Evolutionary conservation across 352 stramenopile species (phyloP).

Genomic region (Blastocystis sp.): DNA sequence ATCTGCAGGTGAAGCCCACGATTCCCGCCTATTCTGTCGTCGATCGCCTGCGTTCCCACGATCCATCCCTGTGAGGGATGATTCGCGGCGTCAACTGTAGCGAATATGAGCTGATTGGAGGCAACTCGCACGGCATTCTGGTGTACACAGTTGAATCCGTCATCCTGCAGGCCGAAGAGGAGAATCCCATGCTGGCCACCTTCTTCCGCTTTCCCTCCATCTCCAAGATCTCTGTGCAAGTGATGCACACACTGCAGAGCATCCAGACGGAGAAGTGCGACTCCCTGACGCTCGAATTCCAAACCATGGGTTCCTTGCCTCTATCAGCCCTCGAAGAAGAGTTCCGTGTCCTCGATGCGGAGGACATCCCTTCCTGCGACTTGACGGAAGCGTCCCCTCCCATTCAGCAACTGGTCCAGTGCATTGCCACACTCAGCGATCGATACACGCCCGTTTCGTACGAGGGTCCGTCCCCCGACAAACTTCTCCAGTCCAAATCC

Average conservation of each 20-base stretch:
- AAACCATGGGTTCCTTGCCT: not conserved
- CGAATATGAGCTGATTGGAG: slow-evolving; percentile 33
- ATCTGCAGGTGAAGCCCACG: not conserved
- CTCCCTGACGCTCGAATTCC: not conserved
- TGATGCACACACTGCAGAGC: slow-evolving; percentile 24
- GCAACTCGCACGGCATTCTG: slow-evolving; percentile 29
- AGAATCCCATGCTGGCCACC: not conserved
- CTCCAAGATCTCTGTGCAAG: slow-evolving; percentile 26
- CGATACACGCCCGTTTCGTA: too few relatives aligned
- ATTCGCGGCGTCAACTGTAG: slow-evolving; percentile 1
- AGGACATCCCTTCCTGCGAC: too few relatives aligned
- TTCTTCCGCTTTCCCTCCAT: slow-evolving; percentile 46
- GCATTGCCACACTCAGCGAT: not conserved
- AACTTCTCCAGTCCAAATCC: too few relatives aligned
- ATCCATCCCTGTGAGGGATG: not conserved
- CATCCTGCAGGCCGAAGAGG: not conserved
- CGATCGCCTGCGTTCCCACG: not conserved
- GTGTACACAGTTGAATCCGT: slow-evolving; percentile 12
- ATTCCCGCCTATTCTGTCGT: slow-evolving; percentile 4
- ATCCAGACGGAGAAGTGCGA: not conserved
- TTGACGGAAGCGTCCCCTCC: not conserved
- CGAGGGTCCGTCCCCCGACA: too few relatives aligned
- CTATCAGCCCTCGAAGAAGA: not conserved
- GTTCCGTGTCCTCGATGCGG: not conserved
- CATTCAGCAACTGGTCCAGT: not conserved